Base-by-base conservation (phyloP, 306 rosid species). In the Lathyrus tuberosus region DNA sequence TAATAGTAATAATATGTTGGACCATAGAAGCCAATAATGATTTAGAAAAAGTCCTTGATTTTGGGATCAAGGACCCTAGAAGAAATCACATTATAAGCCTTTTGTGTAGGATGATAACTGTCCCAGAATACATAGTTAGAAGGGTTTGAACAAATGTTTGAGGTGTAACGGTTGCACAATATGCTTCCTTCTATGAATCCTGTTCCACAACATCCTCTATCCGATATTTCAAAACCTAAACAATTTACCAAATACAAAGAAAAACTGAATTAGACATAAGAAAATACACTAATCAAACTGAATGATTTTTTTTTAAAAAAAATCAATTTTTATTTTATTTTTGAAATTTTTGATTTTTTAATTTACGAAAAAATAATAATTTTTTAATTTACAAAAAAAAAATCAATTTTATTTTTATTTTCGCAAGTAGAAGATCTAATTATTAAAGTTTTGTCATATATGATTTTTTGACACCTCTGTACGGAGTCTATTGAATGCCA, bases 121-220 rank as follows among this genome's bases (percentile, higher is more conserved):
- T 91, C 97, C 90, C 90, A 88, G 30, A 88, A 91, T 60, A 91
- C 14, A 62, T 87, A 85, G 7, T 73, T 76, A 8, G 82, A 49
- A 20, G 85, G 53, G 20, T 88, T 66, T 0, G 70, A 18, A 65
- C 93, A 91, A 5, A 80, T 56, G 2, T 41, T 10, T 18, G 24
- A 6, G 16, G 63, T 73, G 31, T 11, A 31, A 18, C n/a, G 73
- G 37, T 83, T 91, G 57, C 97, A 89, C 11, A 83, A 38, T 51
- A 81, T 6, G 74, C 84, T 33, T 6, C 65, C 89, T 79, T 87
- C 97, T 9, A 87, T 46, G n/a, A 62, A 59, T 70, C 97, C 94
- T n/a, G 88, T 89, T 14, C 97, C 96, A 76, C 97, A 91, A 13
- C 96, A 91, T 10, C 96, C 97, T 56, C 58, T 79, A 4, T 74